Base-by-base conservation (phyloP, 768 basidiomycete genomes). In the Lepiota brunneoincarnata region DNA sequence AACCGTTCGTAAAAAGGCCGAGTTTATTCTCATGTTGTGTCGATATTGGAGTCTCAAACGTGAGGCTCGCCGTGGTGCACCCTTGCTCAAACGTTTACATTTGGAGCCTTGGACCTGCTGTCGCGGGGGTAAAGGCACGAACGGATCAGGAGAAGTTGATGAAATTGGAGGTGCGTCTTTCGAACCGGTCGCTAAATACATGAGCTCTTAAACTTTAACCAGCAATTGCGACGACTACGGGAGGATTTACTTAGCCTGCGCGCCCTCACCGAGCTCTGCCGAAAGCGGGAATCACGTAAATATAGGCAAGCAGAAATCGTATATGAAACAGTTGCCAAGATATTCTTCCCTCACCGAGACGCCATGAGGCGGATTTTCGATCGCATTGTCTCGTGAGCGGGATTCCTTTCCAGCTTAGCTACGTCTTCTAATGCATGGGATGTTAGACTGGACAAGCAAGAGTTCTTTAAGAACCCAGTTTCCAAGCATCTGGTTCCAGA, bases 1-100 rank as follows among this genome's bases (percentile, higher is more conserved):
- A 38, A 75, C 67, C 28, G 72, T 97, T 3, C 75, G 88, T 57
- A 93, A 91, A 67, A 92, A 89, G 64, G 61, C 70, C 2, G 87
- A 90, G 41, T 91, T 95, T 51, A 71, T 98, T 11, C 79, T 84
- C 44, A 69, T 83, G 62, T 76, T 94, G 28, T 95, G 91, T 63
- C 82, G 84, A 63, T 99, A 98, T 64, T 99, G 97, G 97, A 98
- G 97, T 70, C 68, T 99, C 68, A 98, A 99, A 72, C 76, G 97
- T 3, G 96, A 98, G 66, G 92, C 85, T 1, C 80, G 97, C 57
- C 71, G 96, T 37, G 97, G 97, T 3, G 97, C 97, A 7, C 96
- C 97, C 10, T 69, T 98, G 56, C 69, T 99, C 59, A 98, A 98
- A 70, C 67, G 97, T 49, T 66, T 99, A 54, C 94, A 99, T 71